Evolutionary conservation across 108 stramenopile species (phyloP).

Genomic region (Cyclostephanos tholiformis): DNA sequence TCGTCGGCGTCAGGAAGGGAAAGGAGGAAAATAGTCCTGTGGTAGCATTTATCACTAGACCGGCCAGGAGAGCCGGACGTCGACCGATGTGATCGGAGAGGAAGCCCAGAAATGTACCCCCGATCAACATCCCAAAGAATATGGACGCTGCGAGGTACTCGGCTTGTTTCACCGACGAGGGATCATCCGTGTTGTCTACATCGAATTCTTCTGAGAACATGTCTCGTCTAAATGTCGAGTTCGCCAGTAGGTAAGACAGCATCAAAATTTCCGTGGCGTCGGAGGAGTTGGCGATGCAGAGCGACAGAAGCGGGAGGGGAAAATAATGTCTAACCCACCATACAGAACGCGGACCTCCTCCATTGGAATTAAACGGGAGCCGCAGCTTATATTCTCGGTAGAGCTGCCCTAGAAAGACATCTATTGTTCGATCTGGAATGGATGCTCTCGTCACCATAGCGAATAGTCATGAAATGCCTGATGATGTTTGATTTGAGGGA

Average conservation of each 20-base stretch:
- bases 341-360: not conserved
- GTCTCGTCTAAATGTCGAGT: slow-evolving; percentile 49
- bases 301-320: slow-evolving; percentile 53
- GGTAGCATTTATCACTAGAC: slow-evolving; percentile 58
- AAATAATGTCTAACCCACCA: slow-evolving; percentile 13
- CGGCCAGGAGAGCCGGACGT: slow-evolving; percentile 63
- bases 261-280: slow-evolving; percentile 81
- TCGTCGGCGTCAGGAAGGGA: slow-evolving; percentile 31
- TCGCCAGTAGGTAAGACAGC: slow-evolving; percentile 70
- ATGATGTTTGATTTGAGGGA: no score
- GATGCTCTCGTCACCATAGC: no score
- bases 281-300: slow-evolving; percentile 74
- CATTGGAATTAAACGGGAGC: not conserved
- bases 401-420: slow-evolving; percentile 29
- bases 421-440: no score
- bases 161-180: slow-evolving; percentile 34
- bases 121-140: slow-evolving; percentile 82
- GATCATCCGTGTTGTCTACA: slow-evolving; percentile 19
- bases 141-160: slow-evolving; percentile 75
- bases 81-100: slow-evolving; percentile 69
- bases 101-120: slow-evolving; percentile 68
- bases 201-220: slow-evolving; percentile 20
- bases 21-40: slow-evolving; percentile 65
- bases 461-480: no score
- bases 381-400: slow-evolving; percentile 20